Evolutionary conservation across 345 rosid genomes (phyloP).

Genomic region (Eucalyptus erythrocorys): DNA sequence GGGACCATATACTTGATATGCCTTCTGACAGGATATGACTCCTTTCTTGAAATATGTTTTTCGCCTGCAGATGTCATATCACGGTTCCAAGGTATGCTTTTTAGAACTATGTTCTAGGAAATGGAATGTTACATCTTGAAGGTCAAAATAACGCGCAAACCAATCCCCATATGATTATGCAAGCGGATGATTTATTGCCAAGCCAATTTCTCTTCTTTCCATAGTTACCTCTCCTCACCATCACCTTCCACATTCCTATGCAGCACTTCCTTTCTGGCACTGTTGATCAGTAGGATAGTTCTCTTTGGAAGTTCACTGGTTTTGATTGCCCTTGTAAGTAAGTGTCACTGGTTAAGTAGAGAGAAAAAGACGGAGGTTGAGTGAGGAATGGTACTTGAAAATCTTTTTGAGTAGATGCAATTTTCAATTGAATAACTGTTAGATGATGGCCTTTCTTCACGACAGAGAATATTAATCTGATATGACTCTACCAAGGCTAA

Average conservation of each 20-base stretch:
- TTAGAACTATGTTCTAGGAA: background rate
- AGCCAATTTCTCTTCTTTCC: background rate
- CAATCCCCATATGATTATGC: background rate
- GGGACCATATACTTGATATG: constrained; percentile 62
- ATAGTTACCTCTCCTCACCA: background rate
- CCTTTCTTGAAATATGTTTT: constrained; percentile 78
- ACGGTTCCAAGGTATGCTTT: constrained; percentile 60
- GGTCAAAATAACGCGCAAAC: background rate
- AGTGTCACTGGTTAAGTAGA: background rate
- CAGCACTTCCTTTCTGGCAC: background rate
- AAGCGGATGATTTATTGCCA: background rate
- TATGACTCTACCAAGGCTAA: background rate
- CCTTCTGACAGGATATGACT: constrained; percentile 81
- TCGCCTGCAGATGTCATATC: constrained; percentile 65
- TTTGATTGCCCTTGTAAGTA: background rate
- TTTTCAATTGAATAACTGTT: background rate
- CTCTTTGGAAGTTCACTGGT: background rate
- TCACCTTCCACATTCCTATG: background rate
- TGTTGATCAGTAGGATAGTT: background rate
- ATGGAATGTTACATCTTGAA: background rate
- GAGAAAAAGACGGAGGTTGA: background rate
- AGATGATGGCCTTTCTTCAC: background rate
- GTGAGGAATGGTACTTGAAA: background rate
- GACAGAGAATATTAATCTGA: background rate
- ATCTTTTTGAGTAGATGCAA: background rate